Conservation (phyloP, 179 eudicot species). For the Spinacia oleracea region DNA sequence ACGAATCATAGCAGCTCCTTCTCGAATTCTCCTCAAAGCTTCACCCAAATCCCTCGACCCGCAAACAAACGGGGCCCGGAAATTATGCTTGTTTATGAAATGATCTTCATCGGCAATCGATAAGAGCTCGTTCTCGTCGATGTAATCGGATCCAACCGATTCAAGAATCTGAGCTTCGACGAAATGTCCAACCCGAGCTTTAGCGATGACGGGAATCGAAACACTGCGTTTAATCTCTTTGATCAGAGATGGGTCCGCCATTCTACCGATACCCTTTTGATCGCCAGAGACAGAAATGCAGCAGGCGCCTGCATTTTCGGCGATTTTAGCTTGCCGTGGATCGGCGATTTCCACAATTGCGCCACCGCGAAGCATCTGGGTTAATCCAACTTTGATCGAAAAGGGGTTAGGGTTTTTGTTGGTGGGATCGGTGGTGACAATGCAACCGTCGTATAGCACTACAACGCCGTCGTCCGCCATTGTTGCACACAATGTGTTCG, state of each 20-base stretch:
- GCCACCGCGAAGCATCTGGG: constrained; percentile 80
- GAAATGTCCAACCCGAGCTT: constrained; percentile 72
- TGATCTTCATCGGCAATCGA: constrained; percentile 61
- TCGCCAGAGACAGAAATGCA: constrained; percentile 47
- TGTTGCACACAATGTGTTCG: constrained; percentile 27
- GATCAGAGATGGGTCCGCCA: constrained; percentile 63
- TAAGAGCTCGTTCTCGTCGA: constrained; percentile 73
- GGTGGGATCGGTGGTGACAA: constrained; percentile 50
- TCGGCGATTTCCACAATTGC: constrained; percentile 59
- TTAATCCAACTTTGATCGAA: constrained; percentile 58
- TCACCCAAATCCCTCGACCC: constrained; percentile 80
- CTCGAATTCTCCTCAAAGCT: constrained; percentile 71
- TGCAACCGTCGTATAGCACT: constrained; percentile 64
- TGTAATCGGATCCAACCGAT: constrained; percentile 65
- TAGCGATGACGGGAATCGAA: constrained; percentile 62
- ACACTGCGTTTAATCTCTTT: constrained; percentile 62
- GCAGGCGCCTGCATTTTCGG: constrained; percentile 80
- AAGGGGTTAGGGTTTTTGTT: constrained; percentile 51
- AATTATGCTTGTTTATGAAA: constrained; percentile 83
- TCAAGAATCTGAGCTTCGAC: constrained; percentile 87
- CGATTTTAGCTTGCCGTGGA: constrained; percentile 68
- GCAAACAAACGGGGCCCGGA: constrained; percentile 66
- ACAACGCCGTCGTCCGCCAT: constrained; percentile 77
- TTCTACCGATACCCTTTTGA: constrained; percentile 28
- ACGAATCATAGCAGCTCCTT: constrained; percentile 80